Conservation (phyloP, 805 yeast genomes). For the Saccharomycopsis vini region DNA sequence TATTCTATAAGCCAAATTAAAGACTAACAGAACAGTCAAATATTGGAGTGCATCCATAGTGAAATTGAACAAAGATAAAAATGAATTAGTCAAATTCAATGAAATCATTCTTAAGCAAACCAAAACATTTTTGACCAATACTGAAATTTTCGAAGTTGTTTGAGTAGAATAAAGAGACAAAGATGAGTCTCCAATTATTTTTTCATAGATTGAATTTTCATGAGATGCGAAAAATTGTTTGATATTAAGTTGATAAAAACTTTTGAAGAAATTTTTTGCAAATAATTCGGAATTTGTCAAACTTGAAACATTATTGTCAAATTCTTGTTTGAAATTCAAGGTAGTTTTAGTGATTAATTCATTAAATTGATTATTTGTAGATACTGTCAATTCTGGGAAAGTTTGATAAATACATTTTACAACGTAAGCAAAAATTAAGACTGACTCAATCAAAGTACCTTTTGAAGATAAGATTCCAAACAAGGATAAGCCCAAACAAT, state of each 20-base stretch:
- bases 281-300: slow-evolving; percentile 4
- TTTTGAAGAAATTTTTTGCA: slow-evolving; percentile 15
- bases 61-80: slow-evolving; percentile 34
- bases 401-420: slow-evolving; percentile 90
- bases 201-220: slow-evolving; percentile 2
- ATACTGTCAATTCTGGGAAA: slow-evolving; percentile 74
- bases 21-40: slow-evolving; percentile 69
- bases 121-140: slow-evolving; percentile 2
- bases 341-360: slow-evolving; percentile 30
- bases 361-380: slow-evolving; percentile 35
- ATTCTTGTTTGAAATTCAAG: slow-evolving; percentile 27
- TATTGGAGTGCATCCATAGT: slow-evolving; percentile 45
- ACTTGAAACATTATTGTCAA: slow-evolving; percentile 24
- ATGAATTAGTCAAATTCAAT: slow-evolving; percentile 18
- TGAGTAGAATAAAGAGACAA: too few species aligned
- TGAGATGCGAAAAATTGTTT: slow-evolving; percentile 12
- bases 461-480: slow-evolving; percentile 76
- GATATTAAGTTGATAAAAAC: slow-evolving; percentile 24
- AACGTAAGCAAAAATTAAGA: slow-evolving; percentile 79
- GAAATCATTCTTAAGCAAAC: slow-evolving; percentile 14
- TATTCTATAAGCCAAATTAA: slow-evolving; percentile 78
- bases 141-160: background rate
- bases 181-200: background rate
- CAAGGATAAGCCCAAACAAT: slow-evolving; percentile 62
- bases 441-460: slow-evolving; percentile 87